These are phyloP conservation scores for Dothideomycetes sp. DNA, from an alignment of 2,329 filamentous ascomycete genomes.

Conservation along the genomic window DNA sequence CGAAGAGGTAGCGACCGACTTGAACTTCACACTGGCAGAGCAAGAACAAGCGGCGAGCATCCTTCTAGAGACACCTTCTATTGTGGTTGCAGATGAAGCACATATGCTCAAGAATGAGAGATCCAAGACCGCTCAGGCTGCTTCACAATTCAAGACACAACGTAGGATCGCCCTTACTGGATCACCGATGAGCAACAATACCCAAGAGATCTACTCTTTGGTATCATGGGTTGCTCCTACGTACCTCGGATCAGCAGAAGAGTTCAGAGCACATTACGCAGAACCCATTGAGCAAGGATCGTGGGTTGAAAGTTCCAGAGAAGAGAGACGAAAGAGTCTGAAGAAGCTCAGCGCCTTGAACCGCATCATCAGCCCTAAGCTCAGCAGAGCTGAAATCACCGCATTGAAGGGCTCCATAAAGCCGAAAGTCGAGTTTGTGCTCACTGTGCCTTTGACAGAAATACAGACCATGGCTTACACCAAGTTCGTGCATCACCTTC, in stretches of 20 bases:
- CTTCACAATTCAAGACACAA: conserved; percentile 51
- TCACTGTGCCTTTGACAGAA: conserved; percentile 58
- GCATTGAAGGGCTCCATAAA: conserved; percentile 58
- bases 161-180: conserved; percentile 77
- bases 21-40: conserved; percentile 46
- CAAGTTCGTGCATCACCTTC: conserved; percentile 35
- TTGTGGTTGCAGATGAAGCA: conserved; percentile 79
- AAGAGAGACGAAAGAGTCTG: conserved; percentile 48
- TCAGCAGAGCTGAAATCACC: conserved; percentile 62
- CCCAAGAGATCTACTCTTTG: conserved; percentile 77
- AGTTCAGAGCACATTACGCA: conserved; percentile 62
- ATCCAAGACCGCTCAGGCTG: conserved; percentile 42
- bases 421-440: conserved; percentile 69
- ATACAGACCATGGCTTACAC: conserved; percentile 56
- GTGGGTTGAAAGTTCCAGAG: conserved; percentile 48
- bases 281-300: conserved; percentile 64
- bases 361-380: conserved; percentile 62
- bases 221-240: conserved; percentile 76
- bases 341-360: conserved; percentile 63
- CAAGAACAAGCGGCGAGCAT: conserved; percentile 32
- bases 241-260: conserved; percentile 56
- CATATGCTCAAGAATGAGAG: conserved; percentile 62
- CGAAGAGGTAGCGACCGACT: background rate
- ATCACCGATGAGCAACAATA: conserved; percentile 74
- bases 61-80: conserved; percentile 51